Evolutionary conservation across 768 basidiomycete species (phyloP).

Genomic region (Termitomyces sp.): DNA sequence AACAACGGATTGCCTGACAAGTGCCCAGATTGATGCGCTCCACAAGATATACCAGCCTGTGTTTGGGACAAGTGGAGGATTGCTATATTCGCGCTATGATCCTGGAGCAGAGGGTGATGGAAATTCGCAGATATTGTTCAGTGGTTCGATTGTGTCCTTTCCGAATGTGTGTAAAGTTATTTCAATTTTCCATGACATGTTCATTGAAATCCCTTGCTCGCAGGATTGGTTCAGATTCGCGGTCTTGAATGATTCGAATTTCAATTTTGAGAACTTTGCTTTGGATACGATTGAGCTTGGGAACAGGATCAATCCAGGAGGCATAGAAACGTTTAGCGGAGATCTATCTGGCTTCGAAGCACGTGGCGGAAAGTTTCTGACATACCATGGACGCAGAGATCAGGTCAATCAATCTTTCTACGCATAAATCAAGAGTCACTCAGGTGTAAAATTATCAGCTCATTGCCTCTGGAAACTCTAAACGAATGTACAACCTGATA

Average conservation of each 20-base stretch:
- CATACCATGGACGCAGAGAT: conserved; percentile 13
- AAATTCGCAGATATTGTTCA: not conserved
- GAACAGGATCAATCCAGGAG: conserved; percentile 3
- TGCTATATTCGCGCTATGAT: conserved; percentile 8
- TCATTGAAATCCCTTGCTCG: not conserved
- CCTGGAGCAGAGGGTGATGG: conserved; percentile 11
- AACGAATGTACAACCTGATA: conserved; percentile 1
- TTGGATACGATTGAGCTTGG: not conserved
- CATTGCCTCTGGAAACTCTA: conserved; percentile 9
- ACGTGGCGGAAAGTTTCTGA: conserved; percentile 10
- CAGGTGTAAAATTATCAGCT: not conserved
- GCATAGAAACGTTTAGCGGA: conserved; percentile 7
- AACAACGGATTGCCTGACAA: conserved; percentile 2
- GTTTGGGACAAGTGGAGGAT: not conserved
- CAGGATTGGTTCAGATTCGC: conserved; percentile 11
- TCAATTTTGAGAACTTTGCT: conserved; percentile 4
- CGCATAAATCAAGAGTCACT: not conserved
- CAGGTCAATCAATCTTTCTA: not conserved
- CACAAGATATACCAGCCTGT: conserved; percentile 7
- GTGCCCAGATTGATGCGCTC: conserved; percentile 4
- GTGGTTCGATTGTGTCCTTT: not conserved
- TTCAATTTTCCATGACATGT: not conserved
- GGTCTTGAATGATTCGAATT: conserved; percentile 7
- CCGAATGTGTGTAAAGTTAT: not conserved
- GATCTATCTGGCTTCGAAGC: conserved; percentile 7